Evolutionary conservation across 306 rosid species (phyloP), one percentile per base, ranked within the genome.

Genomic region (Senna tora): DNA sequence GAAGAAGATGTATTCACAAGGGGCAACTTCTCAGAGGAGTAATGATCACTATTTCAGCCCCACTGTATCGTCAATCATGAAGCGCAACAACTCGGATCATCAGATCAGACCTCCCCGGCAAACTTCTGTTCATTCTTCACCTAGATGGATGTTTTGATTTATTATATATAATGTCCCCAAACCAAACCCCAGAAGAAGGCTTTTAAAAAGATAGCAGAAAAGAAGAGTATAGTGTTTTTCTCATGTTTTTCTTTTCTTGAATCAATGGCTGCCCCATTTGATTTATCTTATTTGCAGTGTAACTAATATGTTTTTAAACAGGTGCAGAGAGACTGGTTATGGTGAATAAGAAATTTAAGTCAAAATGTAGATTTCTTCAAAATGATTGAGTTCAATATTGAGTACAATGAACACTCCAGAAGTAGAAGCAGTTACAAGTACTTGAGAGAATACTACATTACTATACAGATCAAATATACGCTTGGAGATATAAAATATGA

Each of bases 21-120:
- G 96, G 9, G 92, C 93, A 51, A 86, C 90, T 51, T 91, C 97
- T 32, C 96, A 91, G 54, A 81, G 93, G 86, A 95, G 99, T 78
- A 91, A 95, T 34, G 99, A 95, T n/a, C n/a, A n/a, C 78, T 95
- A 79, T 75, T 95, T 75, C 77, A 84, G 97, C 80, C 99, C 99
- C 45, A 95, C 99, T 2, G 96, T 91, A 16, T 82, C 99, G 16
- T 95, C 99, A 5, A 85, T 88, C 87, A 91, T 95, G 99, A 95
- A 95, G 79, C 86, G 97, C 46, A 88, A 64, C 73, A 68, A 76
- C 85, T 68, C 88, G 0, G 98, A 90, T 73, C 91, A 88, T 57
- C 71, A 77, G 4, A 51, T 55, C 75, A 89, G 82, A 78, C 94
- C 97, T 28, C 76, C 97, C 39, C 76, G 85, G 78, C 96, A 78